Percentiles rank a stretch among this genome's conserved stretches.
Conservation (phyloP, 306 rosid species). For the Fragaria vesca region DNA sequence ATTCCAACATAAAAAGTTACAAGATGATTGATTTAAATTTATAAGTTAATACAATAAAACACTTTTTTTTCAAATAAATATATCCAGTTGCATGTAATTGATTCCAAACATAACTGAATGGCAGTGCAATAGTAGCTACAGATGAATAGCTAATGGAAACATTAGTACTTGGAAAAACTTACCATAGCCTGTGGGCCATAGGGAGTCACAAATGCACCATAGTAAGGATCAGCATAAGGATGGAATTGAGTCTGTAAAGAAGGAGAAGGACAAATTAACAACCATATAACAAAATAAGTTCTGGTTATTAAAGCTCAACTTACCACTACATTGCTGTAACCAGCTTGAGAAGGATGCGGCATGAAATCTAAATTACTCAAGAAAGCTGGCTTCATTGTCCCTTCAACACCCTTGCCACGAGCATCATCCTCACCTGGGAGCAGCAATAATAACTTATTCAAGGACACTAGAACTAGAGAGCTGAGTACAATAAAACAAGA, state of each 20-base stretch:
- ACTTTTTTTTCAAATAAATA: neutral
- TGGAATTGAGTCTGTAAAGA: constrained; percentile 48
- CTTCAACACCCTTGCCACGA: constrained; percentile 36
- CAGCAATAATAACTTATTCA: constrained; percentile 11
- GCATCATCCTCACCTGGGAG: constrained; percentile 41
- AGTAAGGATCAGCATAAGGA: constrained; percentile 60
- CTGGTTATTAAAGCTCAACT: constrained; percentile 28
- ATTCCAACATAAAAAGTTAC: neutral
- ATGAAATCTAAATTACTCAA: constrained; percentile 43
- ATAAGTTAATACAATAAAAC: neutral
- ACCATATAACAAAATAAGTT: constrained; percentile 14
- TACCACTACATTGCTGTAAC: constrained; percentile 48
- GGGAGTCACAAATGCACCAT: constrained; percentile 39
- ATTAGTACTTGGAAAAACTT: constrained; percentile 33
- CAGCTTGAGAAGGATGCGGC: constrained; percentile 43
- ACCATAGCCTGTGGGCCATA: constrained; percentile 63
- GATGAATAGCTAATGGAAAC: neutral
- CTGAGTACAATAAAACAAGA: constrained; percentile 2
- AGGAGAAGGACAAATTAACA: constrained; percentile 18
- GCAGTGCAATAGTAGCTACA: neutral
- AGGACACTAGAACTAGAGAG: constrained; percentile 1
- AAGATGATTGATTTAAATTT: neutral
- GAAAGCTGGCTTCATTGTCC: constrained; percentile 44
- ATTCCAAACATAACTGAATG: neutral
- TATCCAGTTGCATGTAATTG: neutral